phyloP scores from a whole-genome alignment of 768 basidiomycete genomes.

The Suillus cothurnatus region DNA sequence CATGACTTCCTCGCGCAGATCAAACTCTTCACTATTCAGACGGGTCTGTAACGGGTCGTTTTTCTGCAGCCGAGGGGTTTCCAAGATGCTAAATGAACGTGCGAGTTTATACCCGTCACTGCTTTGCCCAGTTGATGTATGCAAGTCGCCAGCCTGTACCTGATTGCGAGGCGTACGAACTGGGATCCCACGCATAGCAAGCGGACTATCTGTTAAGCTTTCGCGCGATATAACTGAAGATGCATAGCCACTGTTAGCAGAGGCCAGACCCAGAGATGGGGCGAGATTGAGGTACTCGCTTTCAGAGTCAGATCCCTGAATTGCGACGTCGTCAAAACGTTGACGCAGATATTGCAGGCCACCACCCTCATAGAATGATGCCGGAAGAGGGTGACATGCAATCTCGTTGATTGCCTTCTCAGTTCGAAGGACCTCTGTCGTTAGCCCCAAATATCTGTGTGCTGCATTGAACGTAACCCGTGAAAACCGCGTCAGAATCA shows the following conservation, averaged over 20 bases:
- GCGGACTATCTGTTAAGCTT: slow-evolving; percentile 27
- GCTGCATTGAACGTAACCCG: slow-evolving; percentile 98
- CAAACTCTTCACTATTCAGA: slow-evolving; percentile 70
- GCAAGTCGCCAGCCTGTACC: slow-evolving; percentile 78
- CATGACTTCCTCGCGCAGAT: slow-evolving; percentile 97
- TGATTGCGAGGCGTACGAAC: slow-evolving; percentile 49
- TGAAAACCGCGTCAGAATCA: slow-evolving; percentile 94
- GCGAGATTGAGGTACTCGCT: slow-evolving; percentile 56
- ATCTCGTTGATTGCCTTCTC: slow-evolving; percentile 98
- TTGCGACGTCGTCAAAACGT: slow-evolving; percentile 71
- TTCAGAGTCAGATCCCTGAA: slow-evolving; percentile 48
- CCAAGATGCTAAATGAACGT: slow-evolving; percentile 52
- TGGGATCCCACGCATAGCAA: slow-evolving; percentile 26
- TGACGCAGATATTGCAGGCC: slow-evolving; percentile 89
- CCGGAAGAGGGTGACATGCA: slow-evolving; percentile 92
- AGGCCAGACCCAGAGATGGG: slow-evolving; percentile 15
- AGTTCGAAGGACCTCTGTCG: slow-evolving; percentile 91
- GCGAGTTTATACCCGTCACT: slow-evolving; percentile 49
- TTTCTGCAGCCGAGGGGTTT: slow-evolving; percentile 48
- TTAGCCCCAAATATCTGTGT: slow-evolving; percentile 93
- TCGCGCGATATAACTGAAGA: slow-evolving; percentile 24
- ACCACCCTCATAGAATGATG: slow-evolving; percentile 89
- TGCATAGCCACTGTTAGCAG: slow-evolving; percentile 17
- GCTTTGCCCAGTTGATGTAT: slow-evolving; percentile 54
- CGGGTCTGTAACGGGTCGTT: slow-evolving; percentile 23